A percentile compares a stretch with the other conserved stretches of the same genome.
phyloP scores from a whole-genome alignment of 2,329 filamentous ascomycete species.

The Aspergillus proliferans region DNA sequence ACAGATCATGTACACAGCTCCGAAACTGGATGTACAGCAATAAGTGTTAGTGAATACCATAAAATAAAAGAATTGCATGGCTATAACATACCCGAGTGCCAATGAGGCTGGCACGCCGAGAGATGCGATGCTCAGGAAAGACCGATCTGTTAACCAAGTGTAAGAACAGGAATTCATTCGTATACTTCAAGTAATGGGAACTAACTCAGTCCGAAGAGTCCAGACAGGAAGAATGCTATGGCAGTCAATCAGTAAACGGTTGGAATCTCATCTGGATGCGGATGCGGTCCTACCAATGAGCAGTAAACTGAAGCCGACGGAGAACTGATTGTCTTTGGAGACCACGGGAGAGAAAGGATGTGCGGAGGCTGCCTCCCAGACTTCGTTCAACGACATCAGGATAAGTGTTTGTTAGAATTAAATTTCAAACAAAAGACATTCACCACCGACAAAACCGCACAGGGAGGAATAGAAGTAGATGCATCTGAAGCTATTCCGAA shows the following conservation, averaged over 20 bases:
- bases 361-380: conserved; percentile 89
- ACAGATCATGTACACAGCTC: conserved; percentile 97
- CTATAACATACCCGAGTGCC: conserved; percentile 69
- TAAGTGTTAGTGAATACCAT: conserved; percentile 6
- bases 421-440: background rate
- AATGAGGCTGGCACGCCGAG: conserved; percentile 82
- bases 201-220: conserved; percentile 81
- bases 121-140: conserved; percentile 66
- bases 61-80: conserved; percentile 2
- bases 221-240: conserved; percentile 61
- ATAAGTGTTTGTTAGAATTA: background rate
- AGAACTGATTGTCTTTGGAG: conserved; percentile 77
- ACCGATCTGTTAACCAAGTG: conserved; percentile 59
- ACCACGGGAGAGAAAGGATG: conserved; percentile 76
- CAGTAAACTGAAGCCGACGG: conserved; percentile 70
- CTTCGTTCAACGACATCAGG: conserved; percentile 66
- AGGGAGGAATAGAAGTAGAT: conserved; percentile 3
- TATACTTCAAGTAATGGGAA: conserved; percentile 1
- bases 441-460: background rate
- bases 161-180: conserved; percentile 7
- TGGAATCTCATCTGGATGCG: conserved; percentile 1
- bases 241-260: conserved; percentile 11
- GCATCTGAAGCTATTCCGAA: background rate
- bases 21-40: conserved; percentile 56
- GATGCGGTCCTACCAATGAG: conserved; percentile 48